Conservation (phyloP, 1,284 basidiomycete species). For the Athelia sp. region DNA sequence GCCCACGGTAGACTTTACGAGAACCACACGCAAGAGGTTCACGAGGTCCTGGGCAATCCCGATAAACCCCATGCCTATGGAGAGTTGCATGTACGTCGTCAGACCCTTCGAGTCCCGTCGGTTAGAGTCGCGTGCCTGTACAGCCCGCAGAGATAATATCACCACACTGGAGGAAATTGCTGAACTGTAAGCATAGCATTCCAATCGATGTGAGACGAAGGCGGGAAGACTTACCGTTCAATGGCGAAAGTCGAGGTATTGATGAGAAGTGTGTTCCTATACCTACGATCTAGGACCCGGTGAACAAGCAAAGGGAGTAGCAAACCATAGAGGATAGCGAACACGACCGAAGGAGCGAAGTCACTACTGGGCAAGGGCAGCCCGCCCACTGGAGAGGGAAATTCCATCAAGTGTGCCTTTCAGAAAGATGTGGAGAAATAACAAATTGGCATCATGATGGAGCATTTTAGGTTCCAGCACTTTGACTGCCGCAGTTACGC, state of each 20-base stretch:
- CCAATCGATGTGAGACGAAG: too few relatives aligned
- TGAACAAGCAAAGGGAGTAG: conserved; percentile 28
- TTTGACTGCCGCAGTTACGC: too few relatives aligned
- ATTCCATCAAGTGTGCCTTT: conserved; percentile 5
- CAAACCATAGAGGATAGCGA: conserved; percentile 26
- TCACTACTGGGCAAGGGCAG: conserved; percentile 24
- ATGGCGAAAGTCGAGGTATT: conserved; percentile 21
- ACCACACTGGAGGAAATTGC: too few relatives aligned
- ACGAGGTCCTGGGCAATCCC: conserved; percentile 20
- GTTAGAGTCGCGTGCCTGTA: conserved; percentile 16
- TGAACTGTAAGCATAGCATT: too few relatives aligned
- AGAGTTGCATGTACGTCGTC: conserved; percentile 26
- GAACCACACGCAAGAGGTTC: conserved; percentile 21
- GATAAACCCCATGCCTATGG: conserved; percentile 24
- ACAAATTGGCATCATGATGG: too few relatives aligned
- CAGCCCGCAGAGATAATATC: conserved; percentile 24
- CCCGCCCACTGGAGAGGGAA: conserved; percentile 31
- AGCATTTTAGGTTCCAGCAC: too few relatives aligned
- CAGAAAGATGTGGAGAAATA: too few relatives aligned
- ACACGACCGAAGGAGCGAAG: conserved; percentile 31
- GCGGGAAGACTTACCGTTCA: conserved; percentile 23
- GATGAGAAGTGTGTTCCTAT: conserved; percentile 23
- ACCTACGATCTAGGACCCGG: conserved; percentile 22
- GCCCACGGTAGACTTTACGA: conserved; percentile 23
- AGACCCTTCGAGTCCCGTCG: conserved; percentile 16